Evolutionary conservation across 75 land plant genomes (phyloP).

Genomic region (Selaginella moellendorffii): DNA sequence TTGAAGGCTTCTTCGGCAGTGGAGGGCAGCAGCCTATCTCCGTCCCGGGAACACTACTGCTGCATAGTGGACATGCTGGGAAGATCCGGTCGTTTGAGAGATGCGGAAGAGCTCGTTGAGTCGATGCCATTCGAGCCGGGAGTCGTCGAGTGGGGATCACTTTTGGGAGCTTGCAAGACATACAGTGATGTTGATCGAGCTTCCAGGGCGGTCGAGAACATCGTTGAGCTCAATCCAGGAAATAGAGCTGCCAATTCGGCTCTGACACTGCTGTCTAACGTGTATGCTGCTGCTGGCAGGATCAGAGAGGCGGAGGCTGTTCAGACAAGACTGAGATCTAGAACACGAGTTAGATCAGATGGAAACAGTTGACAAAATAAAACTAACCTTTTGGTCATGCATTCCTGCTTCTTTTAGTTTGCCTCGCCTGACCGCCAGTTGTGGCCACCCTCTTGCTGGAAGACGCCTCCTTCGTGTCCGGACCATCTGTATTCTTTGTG

Average conservation of each 20-base stretch:
- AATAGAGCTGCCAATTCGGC: conserved; percentile 11
- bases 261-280: conserved; percentile 26
- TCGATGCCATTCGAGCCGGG: conserved; percentile 10
- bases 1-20: background rate
- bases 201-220: background rate
- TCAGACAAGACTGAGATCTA: background rate
- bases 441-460: too few species aligned
- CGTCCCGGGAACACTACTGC: background rate
- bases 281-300: conserved; percentile 20
- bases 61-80: background rate
- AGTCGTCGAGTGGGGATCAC: conserved; percentile 11
- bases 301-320: background rate
- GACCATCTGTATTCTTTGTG: too few species aligned
- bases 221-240: conserved; percentile 8
- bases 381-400: background rate
- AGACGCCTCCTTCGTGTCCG: too few species aligned
- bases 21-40: background rate
- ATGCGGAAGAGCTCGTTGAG: conserved; percentile 8
- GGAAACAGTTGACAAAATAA: background rate
- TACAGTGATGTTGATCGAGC: conserved; percentile 5
- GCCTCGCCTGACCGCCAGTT: too few species aligned
- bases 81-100: conserved; percentile 6
- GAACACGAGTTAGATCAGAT: background rate
- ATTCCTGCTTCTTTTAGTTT: too few species aligned
- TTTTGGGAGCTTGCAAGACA: conserved; percentile 14